phyloP scores from a whole-genome alignment of 345 rosid genomes.

The Citrus australasica region DNA sequence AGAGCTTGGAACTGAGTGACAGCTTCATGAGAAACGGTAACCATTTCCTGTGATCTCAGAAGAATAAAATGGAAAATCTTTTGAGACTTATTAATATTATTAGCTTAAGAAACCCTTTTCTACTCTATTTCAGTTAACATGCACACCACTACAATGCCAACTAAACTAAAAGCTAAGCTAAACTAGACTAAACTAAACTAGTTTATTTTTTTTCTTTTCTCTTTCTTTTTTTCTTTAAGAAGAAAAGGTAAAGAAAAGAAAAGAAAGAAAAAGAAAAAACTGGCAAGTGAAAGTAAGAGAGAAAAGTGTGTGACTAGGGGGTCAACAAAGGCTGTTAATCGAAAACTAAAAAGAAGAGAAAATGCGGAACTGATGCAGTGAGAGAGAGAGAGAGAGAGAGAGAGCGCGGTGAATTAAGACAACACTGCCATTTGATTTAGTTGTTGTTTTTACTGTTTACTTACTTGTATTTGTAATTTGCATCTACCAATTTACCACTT shows the following conservation, averaged over 20 bases:
- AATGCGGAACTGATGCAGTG: too few relatives aligned
- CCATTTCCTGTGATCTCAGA: conserved; percentile 30
- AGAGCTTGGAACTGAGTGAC: conserved; percentile 43
- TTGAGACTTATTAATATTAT: background rate
- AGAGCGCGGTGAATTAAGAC: too few relatives aligned
- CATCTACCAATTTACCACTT: too few relatives aligned
- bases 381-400: too few relatives aligned
- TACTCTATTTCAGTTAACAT: background rate
- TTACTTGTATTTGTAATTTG: too few relatives aligned
- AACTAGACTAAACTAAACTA: too few relatives aligned
- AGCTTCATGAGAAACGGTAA: conserved; percentile 44
- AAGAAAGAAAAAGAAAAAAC: background rate
- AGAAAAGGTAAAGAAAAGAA: background rate
- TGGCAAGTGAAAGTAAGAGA: background rate
- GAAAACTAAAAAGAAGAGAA: too few relatives aligned
- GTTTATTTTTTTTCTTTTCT: too few relatives aligned
- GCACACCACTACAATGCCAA: background rate
- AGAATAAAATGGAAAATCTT: background rate
- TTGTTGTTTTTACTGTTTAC: too few relatives aligned
- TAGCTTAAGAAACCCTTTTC: background rate
- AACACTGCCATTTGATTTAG: too few relatives aligned
- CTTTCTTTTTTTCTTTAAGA: background rate
- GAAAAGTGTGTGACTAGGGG: background rate
- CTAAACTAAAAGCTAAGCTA: background rate
- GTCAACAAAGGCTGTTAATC: background rate